Evolutionary conservation across 2,329 filamentous ascomycete species (phyloP), one percentile per base, ranked within the genome.

Genomic region (Chrysoporthe deuterocubensis): DNA sequence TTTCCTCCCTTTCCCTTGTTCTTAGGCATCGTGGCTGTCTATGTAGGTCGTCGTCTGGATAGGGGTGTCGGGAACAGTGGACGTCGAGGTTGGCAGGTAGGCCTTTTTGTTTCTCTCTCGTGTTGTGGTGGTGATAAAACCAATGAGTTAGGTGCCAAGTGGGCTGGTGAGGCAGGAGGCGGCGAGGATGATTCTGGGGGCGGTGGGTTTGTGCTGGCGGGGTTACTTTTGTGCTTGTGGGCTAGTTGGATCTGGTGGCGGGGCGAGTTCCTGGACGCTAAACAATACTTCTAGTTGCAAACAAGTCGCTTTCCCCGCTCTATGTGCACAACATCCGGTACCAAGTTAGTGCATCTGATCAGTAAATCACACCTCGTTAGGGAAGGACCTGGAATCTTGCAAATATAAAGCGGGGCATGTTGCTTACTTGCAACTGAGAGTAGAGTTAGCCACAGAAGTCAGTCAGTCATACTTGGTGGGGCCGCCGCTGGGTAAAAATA

Each of bases 71-170:
- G 46, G n/a, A 43, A 64, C 62, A 76, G 85, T 21, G 91, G 80
- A 94, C 91, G 46, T 94, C 86, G 73, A 91, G 89, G 73, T 91
- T 32, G 46, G 54, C 44, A 37, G 14, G 56, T 16, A 16, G 21
- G 42, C 48, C 26, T 42, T 57, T 43, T 44, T 62, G 43, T 34
- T 13, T 60, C 26, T 54, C 60, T 37, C 37, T 40, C 9, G 43
- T 48, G 34, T 60, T 34, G 40, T 57, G 7, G 50, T 57, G 40
- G 37, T 8, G 62, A 26, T 42, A 54, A n/a, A 62, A 48, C 14
- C 4, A 37, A 21, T 42, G 13, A 37, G 34, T 18, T 21, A 44
- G 18, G 21, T 56, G 14, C 42, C 40, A 54, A 44, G 37, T 59
- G 21, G 58, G 65, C 26, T 63, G 48, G 37, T 40, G 57, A 58